Conservation (phyloP, 1,284 basidiomycete genomes). For the Cryptococcus floricola region DNA sequence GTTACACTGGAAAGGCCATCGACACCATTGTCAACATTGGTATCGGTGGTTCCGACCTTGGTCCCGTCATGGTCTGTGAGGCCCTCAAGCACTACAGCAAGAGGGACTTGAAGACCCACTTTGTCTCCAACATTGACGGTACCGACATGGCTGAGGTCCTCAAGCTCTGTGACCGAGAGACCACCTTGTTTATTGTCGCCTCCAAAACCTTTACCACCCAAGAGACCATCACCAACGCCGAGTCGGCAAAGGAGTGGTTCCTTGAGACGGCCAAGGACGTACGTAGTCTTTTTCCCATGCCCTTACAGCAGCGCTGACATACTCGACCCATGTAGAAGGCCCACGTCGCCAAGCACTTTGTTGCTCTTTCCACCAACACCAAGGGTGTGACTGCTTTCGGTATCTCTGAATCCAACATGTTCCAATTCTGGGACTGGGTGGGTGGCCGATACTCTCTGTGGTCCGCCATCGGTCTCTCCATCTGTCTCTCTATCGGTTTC, state of each 20-base stretch:
- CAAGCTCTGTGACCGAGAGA: constrained; percentile 78
- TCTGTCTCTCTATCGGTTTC: constrained; percentile 87
- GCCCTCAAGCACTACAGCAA: constrained; percentile 91
- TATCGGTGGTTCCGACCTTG: constrained; percentile 95
- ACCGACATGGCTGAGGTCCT: constrained; percentile 93
- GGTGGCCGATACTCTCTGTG: constrained; percentile 97
- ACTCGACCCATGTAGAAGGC: constrained; percentile 54
- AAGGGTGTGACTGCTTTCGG: constrained; percentile 93
- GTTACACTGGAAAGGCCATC: constrained; percentile 94
- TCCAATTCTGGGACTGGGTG: constrained; percentile 99
- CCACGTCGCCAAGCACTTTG: constrained; percentile 98
- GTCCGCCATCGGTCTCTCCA: constrained; percentile 95
- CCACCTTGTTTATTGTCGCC: constrained; percentile 94
- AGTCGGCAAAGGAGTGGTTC: constrained; percentile 93
- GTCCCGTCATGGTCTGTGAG: constrained; percentile 98
- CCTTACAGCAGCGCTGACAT: constrained; percentile 5
- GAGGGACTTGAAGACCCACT: constrained; percentile 80
- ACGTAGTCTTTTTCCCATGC: constrained; percentile 18
- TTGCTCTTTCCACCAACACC: constrained; percentile 94
- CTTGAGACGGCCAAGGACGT: constrained; percentile 71
- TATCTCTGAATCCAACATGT: constrained; percentile 91
- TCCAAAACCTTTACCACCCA: constrained; percentile 99
- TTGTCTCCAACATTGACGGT: constrained; percentile 98
- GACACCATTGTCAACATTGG: constrained; percentile 96
- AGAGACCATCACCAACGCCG: constrained; percentile 98